Percentiles rank a stretch among this genome's conserved stretches.
Evolutionary conservation across 2,329 filamentous ascomycete genomes (phyloP).

Genomic region (Neonectria coccinea): DNA sequence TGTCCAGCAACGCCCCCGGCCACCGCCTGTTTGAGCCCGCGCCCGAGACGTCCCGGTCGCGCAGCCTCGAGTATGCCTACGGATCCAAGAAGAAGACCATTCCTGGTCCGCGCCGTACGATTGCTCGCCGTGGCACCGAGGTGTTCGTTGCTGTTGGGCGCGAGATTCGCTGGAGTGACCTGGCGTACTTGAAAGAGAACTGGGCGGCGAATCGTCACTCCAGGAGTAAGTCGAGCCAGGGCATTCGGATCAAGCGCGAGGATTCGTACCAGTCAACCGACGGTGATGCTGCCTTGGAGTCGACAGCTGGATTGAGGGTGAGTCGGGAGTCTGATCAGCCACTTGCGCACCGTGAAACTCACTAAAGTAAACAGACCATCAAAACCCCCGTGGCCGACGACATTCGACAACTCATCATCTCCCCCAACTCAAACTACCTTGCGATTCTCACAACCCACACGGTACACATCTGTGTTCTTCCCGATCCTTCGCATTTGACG

Average conservation of each 20-base stretch:
- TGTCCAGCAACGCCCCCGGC: constrained; percentile 81
- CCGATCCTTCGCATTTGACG: constrained; percentile 81
- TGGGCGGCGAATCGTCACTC: constrained; percentile 51
- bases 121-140: constrained; percentile 86
- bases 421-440: constrained; percentile 83
- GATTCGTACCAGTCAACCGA: constrained; percentile 55
- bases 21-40: constrained; percentile 78
- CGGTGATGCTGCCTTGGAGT: constrained; percentile 44
- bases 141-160: constrained; percentile 89
- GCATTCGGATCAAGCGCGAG: constrained; percentile 61
- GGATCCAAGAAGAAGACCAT: constrained; percentile 57
- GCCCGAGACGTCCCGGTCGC: constrained; percentile 53
- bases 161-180: constrained; percentile 91
- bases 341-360: not conserved
- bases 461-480: constrained; percentile 87
- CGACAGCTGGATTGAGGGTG: constrained; percentile 50
- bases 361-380: constrained; percentile 67
- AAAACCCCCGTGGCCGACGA: constrained; percentile 82
- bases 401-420: constrained; percentile 87
- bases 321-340: constrained; percentile 29
- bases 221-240: constrained; percentile 48
- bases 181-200: constrained; percentile 80
- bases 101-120: constrained; percentile 70
- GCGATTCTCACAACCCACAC: constrained; percentile 90
- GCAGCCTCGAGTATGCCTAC: constrained; percentile 55